Base-by-base conservation (phyloP, 2,329 filamentous ascomycete species). In the Aspergillus quadrilineatus region DNA sequence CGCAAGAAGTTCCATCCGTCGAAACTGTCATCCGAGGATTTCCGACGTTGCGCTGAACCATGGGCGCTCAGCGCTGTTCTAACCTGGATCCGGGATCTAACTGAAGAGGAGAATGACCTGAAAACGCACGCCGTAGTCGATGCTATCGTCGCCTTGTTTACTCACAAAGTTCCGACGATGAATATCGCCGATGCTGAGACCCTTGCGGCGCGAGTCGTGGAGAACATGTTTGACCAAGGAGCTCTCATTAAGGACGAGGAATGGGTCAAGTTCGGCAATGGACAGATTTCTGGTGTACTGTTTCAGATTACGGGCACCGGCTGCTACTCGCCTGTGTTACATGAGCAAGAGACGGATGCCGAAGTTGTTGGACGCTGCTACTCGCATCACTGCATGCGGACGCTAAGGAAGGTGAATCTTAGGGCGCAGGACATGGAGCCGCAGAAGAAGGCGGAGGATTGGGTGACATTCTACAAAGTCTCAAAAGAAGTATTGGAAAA, bases 171-270 rank as follows among this genome's bases (percentile, higher is more conserved):
- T 0, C 92, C 94, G 0, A 99, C 92, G 0, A 97, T 99, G 91
- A 97, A 99, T 66, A 93, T 94, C 42, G 92, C 93, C 5, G 95
- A 99, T 78, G 94, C 94, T 0, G 94, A 99, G 71, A 88, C 87
- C 1, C 80, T 99, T 50, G 90, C 90, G 60, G 83, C 85, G 57
- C 85, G 85, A 41, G 89, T 96, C 0, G 86, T 96, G 2, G 80
- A 85, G 53, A 84, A 87, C 46, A 94, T 99, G 90, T 84, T 93
- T 62, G 82, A 84, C 26, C 85, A 88, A 7, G 88, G 87, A 39
- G 90, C 91, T 9, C 77, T 99, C 32, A 79, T 95, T 4, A 87
- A 88, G 12, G 93, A 97, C 34, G 94, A 99, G 73, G 95, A 99
- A 76, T 99, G 95, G 94, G 88, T 99, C 63, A 97, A 95, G 69